phyloP scores from a whole-genome alignment of 2,329 filamentous ascomycete genomes.

The Alternaria atra region DNA sequence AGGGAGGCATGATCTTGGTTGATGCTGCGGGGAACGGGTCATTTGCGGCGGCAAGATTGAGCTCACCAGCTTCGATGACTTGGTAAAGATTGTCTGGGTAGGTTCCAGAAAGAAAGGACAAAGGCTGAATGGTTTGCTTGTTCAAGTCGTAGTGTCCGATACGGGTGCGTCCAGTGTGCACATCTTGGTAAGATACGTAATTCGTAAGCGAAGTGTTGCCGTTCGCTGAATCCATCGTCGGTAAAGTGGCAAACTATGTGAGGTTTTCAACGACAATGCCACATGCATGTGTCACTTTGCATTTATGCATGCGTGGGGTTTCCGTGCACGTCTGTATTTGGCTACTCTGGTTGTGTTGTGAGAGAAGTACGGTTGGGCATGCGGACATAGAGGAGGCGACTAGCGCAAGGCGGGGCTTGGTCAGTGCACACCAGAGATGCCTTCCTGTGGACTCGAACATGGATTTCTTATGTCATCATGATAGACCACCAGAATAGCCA shows the following conservation, averaged over 20 bases:
- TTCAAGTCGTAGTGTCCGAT: background rate
- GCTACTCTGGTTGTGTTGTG: too few species aligned
- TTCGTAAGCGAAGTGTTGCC: background rate
- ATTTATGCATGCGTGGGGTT: too few species aligned
- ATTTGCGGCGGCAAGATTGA: constrained; percentile 50
- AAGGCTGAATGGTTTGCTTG: constrained; percentile 33
- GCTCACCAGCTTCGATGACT: constrained; percentile 59
- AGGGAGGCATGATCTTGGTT: constrained; percentile 56
- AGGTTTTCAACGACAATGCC: background rate
- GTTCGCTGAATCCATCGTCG: background rate
- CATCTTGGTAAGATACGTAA: background rate
- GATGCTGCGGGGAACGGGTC: constrained; percentile 38
- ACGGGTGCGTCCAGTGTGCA: background rate
- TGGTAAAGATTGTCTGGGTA: constrained; percentile 60
- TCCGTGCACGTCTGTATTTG: too few species aligned
- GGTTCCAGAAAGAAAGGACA: constrained; percentile 59
- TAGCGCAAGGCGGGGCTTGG: too few species aligned
- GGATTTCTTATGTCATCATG: constrained; percentile 47
- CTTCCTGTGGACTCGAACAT: constrained; percentile 39
- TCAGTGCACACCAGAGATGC: too few species aligned
- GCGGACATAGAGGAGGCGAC: background rate
- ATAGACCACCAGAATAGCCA: too few species aligned
- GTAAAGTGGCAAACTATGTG: background rate
- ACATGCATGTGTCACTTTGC: too few species aligned
- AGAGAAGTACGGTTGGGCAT: background rate